Evolutionary conservation across 306 rosid genomes (phyloP), one percentile per base, ranked within the genome.

Genomic region (Benincasa hispida): DNA sequence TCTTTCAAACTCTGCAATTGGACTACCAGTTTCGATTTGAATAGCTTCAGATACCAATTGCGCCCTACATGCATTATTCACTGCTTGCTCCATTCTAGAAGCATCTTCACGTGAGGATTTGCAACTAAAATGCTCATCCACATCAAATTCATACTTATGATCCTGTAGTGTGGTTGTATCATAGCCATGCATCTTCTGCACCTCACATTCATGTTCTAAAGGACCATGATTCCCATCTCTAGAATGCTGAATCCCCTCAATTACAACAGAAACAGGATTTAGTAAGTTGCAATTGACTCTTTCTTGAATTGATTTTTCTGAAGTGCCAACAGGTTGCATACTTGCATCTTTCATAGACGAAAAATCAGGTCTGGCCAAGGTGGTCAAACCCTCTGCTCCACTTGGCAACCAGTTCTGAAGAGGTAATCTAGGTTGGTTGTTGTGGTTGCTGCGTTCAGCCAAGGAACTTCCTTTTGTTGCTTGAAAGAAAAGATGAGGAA

Each of bases 381-480:
- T 78, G 61, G 79, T 74, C 39, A 77, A 42, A 84, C 82, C 84
- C 83, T 89, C 89, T 69, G 74, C 79, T 72, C 80, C 89, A 79
- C 81, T 78, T 8, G 96, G 96, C 81, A 92, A 84, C 94, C 98
- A 89, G 81, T 87, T 90, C 87, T 88, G 91, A 42, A 80, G 83
- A 55, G 80, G 57, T 74, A 87, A 81, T 70, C 87, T 86, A 80
- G 82, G 84, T 58, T 83, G 62, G 58, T 54, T 82, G 80, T 37
- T 85, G 80, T 81, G 89, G 56, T 77, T 81, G 59, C 78, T 79
- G 83, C 28, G 75, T 54, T 87, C 93, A 22, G 57, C 83, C 74
- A 80, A 67, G 77, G 85, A 59, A 67, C 78, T 86, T 81, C 82
- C 89, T 80, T 79, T 84, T 76, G 77, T 81, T 25, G 72, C 83